Base-by-base conservation (phyloP, 2,329 filamentous ascomycete species). In the Trichophyton schoenleinii region DNA sequence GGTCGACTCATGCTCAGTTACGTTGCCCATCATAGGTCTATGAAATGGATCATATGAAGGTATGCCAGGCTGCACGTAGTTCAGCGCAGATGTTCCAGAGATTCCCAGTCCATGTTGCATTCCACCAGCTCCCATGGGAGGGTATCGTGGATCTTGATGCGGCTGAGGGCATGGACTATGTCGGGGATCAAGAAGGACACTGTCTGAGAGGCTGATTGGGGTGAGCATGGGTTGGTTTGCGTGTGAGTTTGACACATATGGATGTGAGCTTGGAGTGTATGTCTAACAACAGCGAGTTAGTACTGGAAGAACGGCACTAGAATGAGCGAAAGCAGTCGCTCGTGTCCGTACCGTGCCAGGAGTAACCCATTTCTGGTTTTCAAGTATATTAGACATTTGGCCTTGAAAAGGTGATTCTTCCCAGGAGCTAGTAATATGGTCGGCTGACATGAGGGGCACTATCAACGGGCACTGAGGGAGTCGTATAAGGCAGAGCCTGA, bases 151-250 rank as follows among this genome's bases (percentile, higher is more conserved):
- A 15, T 74, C 74, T 62, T 70, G 72, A 15, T 72, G 73, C 42
- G 72, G 72, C 57, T 73, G 69, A 60, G 70, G 73, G 60, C 74
- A 63, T 28, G 59, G 72, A 57, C 72, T 75, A 2, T 70, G 68
- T 58, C 68, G 66, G 15, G 68, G 59, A 59, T 69, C 67, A 25
- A 64, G 61, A 60, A 72, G 72, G 38, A 70, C 68, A 65, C 61
- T 71, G 61, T 74, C 72, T 2, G 72, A 68, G 13, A 76, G 68
- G 60, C 74, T 75, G 65, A 74, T 70, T 36, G 74, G 73, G 3
- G 74, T 75, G 46, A 74, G 65, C 52, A 73, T 67, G 60, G 67
- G 64, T 18, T 64, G 61, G 44, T 70, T 62, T 62, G 68, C 68
- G 52, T 70, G 71, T 36, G 69, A 57, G 38, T 68, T 66, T n/a